Evolutionary conservation across 805 yeast genomes (phyloP).

Genomic region (Vanderwaltozyma yarrowii): DNA sequence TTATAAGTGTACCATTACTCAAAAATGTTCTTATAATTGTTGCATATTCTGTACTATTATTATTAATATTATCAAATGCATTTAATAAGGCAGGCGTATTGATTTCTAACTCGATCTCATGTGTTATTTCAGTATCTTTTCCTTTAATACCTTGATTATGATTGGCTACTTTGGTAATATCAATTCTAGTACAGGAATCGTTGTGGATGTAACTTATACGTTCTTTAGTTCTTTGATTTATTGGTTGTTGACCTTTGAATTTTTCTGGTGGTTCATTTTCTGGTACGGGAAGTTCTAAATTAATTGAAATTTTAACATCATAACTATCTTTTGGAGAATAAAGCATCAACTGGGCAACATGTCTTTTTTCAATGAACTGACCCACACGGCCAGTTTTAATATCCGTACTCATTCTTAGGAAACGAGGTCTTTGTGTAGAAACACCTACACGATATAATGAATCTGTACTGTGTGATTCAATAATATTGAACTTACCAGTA

Average conservation of each 20-base stretch:
- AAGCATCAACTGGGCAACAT: conserved; percentile 62
- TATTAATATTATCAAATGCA: conserved; percentile 32
- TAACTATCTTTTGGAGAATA: conserved; percentile 67
- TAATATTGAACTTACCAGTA: conserved; percentile 43
- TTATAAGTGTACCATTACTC: conserved; percentile 46
- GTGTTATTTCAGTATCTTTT: conserved; percentile 21
- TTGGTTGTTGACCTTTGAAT: conserved; percentile 43
- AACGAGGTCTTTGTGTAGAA: conserved; percentile 54
- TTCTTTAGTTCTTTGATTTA: conserved; percentile 56
- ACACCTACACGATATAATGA: conserved; percentile 50
- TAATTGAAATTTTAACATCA: conserved; percentile 67
- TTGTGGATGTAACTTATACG: conserved; percentile 63
- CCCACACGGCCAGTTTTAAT: conserved; percentile 54
- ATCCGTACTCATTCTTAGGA: conserved; percentile 59
- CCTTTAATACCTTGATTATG: conserved; percentile 20
- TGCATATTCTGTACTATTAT: conserved; percentile 47
- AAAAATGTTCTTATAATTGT: conserved; percentile 46
- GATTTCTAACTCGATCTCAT: conserved; percentile 45
- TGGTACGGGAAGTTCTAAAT: conserved; percentile 60
- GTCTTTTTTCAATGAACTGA: conserved; percentile 60
- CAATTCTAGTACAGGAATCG: conserved; percentile 65
- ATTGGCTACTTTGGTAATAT: conserved; percentile 49
- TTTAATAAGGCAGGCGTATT: conserved; percentile 34
- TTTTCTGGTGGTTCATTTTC: conserved; percentile 46
- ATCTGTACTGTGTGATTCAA: conserved; percentile 56